Base-by-base conservation (phyloP, 1,284 basidiomycete species). In the Earliella scabrosa region DNA sequence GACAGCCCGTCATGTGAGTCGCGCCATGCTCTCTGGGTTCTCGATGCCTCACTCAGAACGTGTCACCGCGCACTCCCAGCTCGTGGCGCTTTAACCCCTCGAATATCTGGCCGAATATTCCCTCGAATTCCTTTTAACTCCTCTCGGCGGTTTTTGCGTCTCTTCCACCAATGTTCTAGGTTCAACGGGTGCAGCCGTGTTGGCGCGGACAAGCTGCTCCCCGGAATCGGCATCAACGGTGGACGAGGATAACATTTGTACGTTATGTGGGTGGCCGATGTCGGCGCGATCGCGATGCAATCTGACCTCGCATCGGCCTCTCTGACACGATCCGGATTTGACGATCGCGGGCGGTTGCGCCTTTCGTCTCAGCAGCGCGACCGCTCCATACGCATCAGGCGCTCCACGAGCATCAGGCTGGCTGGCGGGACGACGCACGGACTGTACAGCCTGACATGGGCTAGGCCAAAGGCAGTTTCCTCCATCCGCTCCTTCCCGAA, bases 51-150 rank as follows among this genome's bases (percentile, higher is more conserved):
- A 38, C 31, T 8, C 38, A 53, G 47, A 50, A 36, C 50, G 58
- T 56, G 58, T 35, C 51, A 34, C 40, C 43, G 45, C 50, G 48
- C 44, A 44, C 35, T 43, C 26, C 34, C 36, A 45, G 35, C 43
- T 46, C 57, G 57, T 48, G 45, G 57, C 57, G 46, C 45, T 20
- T 53, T 53, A 47, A 53, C 45, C 52, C 52, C 52, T 52, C 41
- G 45, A n/a, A n/a, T 34, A 34, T 16, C 34, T 11, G 38, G 34
- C 24, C 45, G 23, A 41, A 38, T 45, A 4, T 44, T 32, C 21
- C 16, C 24, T 52, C 36, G 24, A 5, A 14, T 23, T 32, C 32
- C 32, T 34, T 46, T 23, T 11, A 23, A 20, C 35, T 21, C 16
- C 23, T 46, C 16, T 18, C 20, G 23, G 26, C 5, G 8, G 9